Base-by-base conservation (phyloP, 2,329 filamentous ascomycete species). In the Talaromyces atroroseus region DNA sequence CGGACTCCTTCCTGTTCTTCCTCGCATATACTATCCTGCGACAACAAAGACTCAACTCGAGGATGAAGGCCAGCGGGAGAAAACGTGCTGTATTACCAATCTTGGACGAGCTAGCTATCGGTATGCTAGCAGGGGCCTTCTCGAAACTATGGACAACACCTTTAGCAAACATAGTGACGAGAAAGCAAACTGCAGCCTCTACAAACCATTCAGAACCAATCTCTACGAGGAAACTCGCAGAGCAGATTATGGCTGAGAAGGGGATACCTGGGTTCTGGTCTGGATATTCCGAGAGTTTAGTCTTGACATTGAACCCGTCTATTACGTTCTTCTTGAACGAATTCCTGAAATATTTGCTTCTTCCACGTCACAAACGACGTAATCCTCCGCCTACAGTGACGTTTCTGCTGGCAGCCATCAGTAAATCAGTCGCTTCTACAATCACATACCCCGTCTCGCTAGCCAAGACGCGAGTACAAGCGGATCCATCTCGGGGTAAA, bases 1-100 rank as follows among this genome's bases (percentile, higher is more conserved):
- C 83, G 29, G 90, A 94, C 74, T 89, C 87, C 56, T 92, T 94
- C 68, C 78, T 95, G 52, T 95, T 95, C 77, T 95, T 95, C 74
- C 80, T 92, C 18, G 86, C 89, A 58, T 95, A 95, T 73, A 88
- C 76, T 2, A 81, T 80, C 54, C 63, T 84, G 20, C 68, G 77
- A 18, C 68, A 74, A 52, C 64, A 66, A 21, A 72, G 81, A 44
- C 74, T 82, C 42, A 63, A 73, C 67, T 66, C 68, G 1, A 68
- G 64, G 60, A 57, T 14, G 48, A 47, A 5, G 60, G 66, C 11
- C 1, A 62, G 11, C 61, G 64, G 48, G 11, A 66, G 56, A 18
- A 68, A 66, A 57, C 66, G 65, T 23, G 62, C 65, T 1, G 63
- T 69, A 18, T 74, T 94, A 1, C 81, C 82, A 2, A 79, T 86